Conservation (phyloP, 23 red algal genomes). For the Gracilaria caudata region DNA sequence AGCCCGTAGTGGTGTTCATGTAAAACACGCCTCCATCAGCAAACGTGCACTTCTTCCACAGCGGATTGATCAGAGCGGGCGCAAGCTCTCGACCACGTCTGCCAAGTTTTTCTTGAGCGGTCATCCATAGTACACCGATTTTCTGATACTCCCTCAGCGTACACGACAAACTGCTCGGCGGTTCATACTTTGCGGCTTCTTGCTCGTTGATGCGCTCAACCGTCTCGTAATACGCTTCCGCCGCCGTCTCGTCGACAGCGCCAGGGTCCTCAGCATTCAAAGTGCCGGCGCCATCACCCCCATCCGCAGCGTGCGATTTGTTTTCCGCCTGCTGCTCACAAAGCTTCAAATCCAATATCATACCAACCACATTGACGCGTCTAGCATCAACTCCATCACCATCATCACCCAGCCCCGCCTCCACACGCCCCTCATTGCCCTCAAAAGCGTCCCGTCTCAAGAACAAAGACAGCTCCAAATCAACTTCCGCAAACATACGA, state of each 20-base stretch:
- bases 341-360: constrained; percentile 36
- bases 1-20: constrained; percentile 55
- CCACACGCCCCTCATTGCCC: not conserved
- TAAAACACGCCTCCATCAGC: constrained; percentile 72
- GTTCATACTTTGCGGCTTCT: constrained; percentile 39
- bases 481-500: constrained; percentile 38
- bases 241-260: constrained; percentile 41
- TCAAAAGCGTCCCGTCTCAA: constrained; percentile 49
- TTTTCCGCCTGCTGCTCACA: constrained; percentile 25
- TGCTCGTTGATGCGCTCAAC: constrained; percentile 38
- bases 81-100: constrained; percentile 1
- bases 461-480: constrained; percentile 41
- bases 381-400: constrained; percentile 52
- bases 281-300: not conserved
- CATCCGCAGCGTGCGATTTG: not conserved
- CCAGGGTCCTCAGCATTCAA: constrained; percentile 35
- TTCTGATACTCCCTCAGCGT: constrained; percentile 65
- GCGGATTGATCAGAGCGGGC: constrained; percentile 43
- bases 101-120: constrained; percentile 44
- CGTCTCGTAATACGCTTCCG: constrained; percentile 46
- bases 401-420: constrained; percentile 7
- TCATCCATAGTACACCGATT: constrained; percentile 58
- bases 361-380: constrained; percentile 44
- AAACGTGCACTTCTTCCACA: constrained; percentile 63
- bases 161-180: constrained; percentile 39